These are phyloP conservation scores for Domatiomyces catenatus DNA, from an alignment of 2,329 filamentous ascomycete species.

Conservation along the genomic window DNA sequence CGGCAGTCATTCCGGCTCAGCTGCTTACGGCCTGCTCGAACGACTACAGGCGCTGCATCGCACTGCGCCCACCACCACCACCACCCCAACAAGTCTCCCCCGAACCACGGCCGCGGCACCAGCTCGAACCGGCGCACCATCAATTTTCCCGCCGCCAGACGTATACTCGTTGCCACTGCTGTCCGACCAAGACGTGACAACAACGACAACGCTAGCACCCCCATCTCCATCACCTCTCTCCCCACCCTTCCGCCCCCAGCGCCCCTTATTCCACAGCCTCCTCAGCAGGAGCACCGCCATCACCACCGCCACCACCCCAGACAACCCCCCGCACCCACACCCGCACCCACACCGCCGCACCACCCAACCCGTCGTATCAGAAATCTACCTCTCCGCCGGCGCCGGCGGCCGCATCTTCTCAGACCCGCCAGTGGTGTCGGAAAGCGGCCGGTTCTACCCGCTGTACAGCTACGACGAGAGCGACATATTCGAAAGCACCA, in stretches of 20 bases:
- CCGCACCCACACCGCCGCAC: neutral
- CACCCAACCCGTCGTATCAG: conserved; percentile 13
- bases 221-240: neutral
- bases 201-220: neutral
- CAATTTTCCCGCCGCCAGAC: neutral
- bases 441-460: conserved; percentile 11
- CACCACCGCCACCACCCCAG: conserved; percentile 1
- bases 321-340: neutral
- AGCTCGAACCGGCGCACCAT: neutral
- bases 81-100: neutral
- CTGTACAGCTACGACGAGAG: conserved; percentile 14
- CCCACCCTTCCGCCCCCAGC: conserved; percentile 1
- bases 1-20: conserved; percentile 22
- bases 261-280: conserved; percentile 9
- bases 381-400: conserved; percentile 14
- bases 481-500: conserved; percentile 9
- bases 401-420: conserved; percentile 11
- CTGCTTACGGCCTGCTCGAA: conserved; percentile 26
- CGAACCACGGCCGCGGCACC: neutral
- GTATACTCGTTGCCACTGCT: neutral
- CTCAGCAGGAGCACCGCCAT: conserved; percentile 5
- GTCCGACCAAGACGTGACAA: neutral
- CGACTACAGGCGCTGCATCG: conserved; percentile 15
- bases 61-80: neutral
- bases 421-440: conserved; percentile 11